These are phyloP conservation scores for Naematelia encephala DNA, from an alignment of 768 basidiomycete genomes.

Conservation along the genomic window DNA sequence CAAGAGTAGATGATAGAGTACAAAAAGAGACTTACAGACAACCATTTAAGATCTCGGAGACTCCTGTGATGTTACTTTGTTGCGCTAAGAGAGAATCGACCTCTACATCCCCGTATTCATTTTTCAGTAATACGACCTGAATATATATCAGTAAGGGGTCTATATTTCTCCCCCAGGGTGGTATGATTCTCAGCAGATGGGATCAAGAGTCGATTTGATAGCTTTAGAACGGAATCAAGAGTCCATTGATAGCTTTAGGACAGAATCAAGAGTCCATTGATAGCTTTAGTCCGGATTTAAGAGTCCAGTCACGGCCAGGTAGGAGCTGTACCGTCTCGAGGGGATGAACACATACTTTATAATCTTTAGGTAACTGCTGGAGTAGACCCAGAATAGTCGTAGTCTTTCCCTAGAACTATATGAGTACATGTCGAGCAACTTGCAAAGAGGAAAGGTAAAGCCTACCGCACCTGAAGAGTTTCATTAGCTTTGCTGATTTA, in stretches of 20 bases:
- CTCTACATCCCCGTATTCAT: conserved; percentile 93
- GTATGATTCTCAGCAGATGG: neutral
- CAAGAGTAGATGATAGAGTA: too few species aligned
- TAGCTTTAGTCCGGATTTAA: too few species aligned
- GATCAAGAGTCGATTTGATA: neutral
- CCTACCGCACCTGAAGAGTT: conserved; percentile 36
- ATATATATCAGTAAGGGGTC: neutral
- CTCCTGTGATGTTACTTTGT: conserved; percentile 71
- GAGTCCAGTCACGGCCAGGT: too few species aligned
- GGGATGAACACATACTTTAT: conserved; percentile 54
- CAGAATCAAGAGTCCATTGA: too few species aligned
- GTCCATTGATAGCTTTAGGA: too few species aligned
- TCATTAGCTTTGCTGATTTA: neutral
- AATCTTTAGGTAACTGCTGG: conserved; percentile 74
- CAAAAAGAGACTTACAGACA: conserved; percentile 65
- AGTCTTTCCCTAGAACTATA: conserved; percentile 44
- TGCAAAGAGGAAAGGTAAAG: conserved; percentile 42
- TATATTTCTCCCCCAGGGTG: too few species aligned
- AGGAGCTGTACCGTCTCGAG: too few species aligned
- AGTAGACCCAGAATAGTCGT: conserved; percentile 70
- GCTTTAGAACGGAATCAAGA: too few species aligned
- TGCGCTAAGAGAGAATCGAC: conserved; percentile 89
- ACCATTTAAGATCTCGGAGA: conserved; percentile 92
- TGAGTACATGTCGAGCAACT: neutral
- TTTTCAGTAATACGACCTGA: conserved; percentile 79